Percentiles rank a stretch among this genome's conserved stretches.
phyloP scores from a whole-genome alignment of 768 basidiomycete genomes.

The Podaxis pistillaris region DNA sequence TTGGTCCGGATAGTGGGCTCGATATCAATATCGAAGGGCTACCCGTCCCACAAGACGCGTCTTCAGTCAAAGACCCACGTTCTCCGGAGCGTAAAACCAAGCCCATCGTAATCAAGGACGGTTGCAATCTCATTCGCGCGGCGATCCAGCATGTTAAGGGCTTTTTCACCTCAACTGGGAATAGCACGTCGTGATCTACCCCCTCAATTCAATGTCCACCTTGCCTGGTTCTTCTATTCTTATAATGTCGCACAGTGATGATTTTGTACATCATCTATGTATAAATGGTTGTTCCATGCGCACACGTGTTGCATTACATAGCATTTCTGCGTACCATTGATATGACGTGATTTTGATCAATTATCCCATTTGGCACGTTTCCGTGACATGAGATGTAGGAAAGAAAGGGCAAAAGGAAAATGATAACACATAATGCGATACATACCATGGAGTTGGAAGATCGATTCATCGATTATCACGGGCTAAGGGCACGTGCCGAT shows the following conservation, averaged over 20 bases:
- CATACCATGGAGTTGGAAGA: constrained; percentile 13
- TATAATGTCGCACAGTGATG: not conserved
- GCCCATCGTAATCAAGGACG: constrained; percentile 19
- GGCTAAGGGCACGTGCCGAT: constrained; percentile 33
- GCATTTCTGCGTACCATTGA: not conserved
- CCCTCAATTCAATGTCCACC: not conserved
- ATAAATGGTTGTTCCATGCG: constrained; percentile 4
- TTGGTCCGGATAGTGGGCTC: constrained; percentile 41
- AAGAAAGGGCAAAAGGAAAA: not conserved
- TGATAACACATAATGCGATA: not conserved
- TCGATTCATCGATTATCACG: constrained; percentile 28
- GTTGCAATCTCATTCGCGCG: constrained; percentile 34
- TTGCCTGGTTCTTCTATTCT: not conserved
- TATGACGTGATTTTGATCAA: not conserved
- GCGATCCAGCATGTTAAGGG: constrained; percentile 38
- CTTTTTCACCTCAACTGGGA: constrained; percentile 24
- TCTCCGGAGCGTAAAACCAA: constrained; percentile 14
- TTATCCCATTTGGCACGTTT: not conserved
- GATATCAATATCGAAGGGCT: constrained; percentile 34
- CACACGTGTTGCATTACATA: not conserved
- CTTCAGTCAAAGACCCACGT: constrained; percentile 5
- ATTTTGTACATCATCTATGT: not conserved
- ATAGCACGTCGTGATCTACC: not conserved
- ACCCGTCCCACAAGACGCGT: constrained; percentile 13
- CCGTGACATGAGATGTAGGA: not conserved